These are phyloP conservation scores for Albatrellus ellisii DNA, from an alignment of 768 basidiomycete genomes.

Conservation along the genomic window DNA sequence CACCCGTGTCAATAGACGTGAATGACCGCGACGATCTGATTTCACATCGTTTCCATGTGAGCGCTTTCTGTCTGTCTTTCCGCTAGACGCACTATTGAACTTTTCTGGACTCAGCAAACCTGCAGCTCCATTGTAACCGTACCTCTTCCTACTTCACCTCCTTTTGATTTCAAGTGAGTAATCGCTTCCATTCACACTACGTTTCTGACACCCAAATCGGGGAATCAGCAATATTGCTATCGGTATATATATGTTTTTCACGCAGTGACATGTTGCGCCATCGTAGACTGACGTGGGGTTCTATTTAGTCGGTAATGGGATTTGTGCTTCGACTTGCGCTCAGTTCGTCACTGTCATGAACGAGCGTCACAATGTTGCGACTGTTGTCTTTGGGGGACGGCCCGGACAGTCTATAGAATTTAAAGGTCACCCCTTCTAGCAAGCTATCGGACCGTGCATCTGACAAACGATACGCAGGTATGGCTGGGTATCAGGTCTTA, in stretches of 20 bases:
- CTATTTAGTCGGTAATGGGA: constrained; percentile 8
- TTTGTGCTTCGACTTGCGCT: constrained; percentile 43
- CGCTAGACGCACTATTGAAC: neutral
- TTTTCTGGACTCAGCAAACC: constrained; percentile 18
- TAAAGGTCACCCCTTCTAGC: constrained; percentile 22
- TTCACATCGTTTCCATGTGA: constrained; percentile 23
- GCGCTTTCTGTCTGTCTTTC: neutral
- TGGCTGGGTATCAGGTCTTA: constrained; percentile 22
- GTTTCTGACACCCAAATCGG: neutral
- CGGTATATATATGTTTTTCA: neutral
- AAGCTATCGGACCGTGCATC: constrained; percentile 23
- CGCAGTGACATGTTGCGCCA: neutral
- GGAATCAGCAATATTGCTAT: constrained; percentile 7
- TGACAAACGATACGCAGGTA: constrained; percentile 30
- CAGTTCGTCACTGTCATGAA: constrained; percentile 43
- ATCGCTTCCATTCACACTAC: neutral
- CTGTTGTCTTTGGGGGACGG: constrained; percentile 39
- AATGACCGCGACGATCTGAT: constrained; percentile 20
- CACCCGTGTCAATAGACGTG: constrained; percentile 16
- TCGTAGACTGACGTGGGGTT: neutral
- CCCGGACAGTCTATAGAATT: constrained; percentile 31
- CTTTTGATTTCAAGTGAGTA: constrained; percentile 9
- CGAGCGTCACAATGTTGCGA: constrained; percentile 33
- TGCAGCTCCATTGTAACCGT: constrained; percentile 14
- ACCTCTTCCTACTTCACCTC: neutral